Percentiles rank a stretch among this genome's conserved stretches.
Evolutionary conservation across 2,329 filamentous ascomycete genomes (phyloP).

Genomic region (Verticillium isaacii): DNA sequence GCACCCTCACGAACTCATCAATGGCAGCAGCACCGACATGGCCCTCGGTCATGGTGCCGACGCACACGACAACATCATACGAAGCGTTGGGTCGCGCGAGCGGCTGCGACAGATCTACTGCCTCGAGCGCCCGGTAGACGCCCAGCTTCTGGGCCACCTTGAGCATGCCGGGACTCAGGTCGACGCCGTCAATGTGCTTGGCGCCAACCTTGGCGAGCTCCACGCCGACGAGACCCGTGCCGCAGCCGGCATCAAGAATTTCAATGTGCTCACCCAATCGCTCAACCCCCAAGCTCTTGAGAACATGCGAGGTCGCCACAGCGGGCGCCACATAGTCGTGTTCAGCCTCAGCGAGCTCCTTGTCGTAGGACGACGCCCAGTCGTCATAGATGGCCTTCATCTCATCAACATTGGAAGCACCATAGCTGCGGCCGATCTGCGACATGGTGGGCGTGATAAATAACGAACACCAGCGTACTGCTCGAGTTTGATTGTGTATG

Average conservation of each 20-base stretch:
- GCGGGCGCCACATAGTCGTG: slow-evolving; percentile 38
- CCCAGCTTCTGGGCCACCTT: slow-evolving; percentile 42
- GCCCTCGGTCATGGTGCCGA: slow-evolving; percentile 50
- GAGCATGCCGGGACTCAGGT: slow-evolving; percentile 49
- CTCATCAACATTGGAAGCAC: not conserved
- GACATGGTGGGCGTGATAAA: not conserved
- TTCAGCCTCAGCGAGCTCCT: slow-evolving; percentile 25
- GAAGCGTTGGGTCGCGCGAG: slow-evolving; percentile 31
- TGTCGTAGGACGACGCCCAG: slow-evolving; percentile 29
- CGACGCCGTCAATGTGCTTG: slow-evolving; percentile 44
- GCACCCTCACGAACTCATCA: slow-evolving; percentile 43
- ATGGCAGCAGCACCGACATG: slow-evolving; percentile 48
- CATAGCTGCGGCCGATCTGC: slow-evolving; percentile 2
- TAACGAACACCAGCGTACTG: not conserved
- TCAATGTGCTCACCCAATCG: slow-evolving; percentile 16
- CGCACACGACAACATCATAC: slow-evolving; percentile 48
- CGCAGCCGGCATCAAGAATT: slow-evolving; percentile 52
- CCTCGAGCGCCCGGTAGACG: slow-evolving; percentile 38
- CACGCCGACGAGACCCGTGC: slow-evolving; percentile 47
- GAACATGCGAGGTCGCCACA: slow-evolving; percentile 27
- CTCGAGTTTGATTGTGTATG: not conserved
- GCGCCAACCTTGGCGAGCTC: slow-evolving; percentile 38
- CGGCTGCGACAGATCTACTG: slow-evolving; percentile 40
- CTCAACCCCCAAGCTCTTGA: slow-evolving; percentile 20
- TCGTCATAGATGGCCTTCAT: slow-evolving; percentile 25